Evolutionary conservation across 805 yeast species (phyloP).

Genomic region (Wickerhamomyces hampshirensis): DNA sequence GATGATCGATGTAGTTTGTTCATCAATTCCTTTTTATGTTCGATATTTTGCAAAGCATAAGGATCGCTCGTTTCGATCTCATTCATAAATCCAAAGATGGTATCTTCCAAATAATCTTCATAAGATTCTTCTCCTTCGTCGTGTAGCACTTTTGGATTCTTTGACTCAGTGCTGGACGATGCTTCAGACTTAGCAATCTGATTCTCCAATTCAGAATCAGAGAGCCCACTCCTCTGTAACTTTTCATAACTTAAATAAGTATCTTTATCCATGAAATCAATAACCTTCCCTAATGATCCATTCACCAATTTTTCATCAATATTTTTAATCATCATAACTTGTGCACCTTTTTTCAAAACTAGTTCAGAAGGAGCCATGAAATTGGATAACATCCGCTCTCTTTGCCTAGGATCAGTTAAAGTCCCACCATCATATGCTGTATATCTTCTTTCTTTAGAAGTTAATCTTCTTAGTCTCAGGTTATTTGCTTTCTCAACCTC

Average conservation of each 20-base stretch:
- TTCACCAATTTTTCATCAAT: slow-evolving; percentile 68
- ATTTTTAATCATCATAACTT: slow-evolving; percentile 79
- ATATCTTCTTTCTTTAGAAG: slow-evolving; percentile 40
- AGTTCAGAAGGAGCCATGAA: slow-evolving; percentile 59
- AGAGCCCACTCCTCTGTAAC: slow-evolving; percentile 19
- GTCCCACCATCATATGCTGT: slow-evolving; percentile 54
- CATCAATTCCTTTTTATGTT: slow-evolving; percentile 44
- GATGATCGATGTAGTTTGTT: slow-evolving; percentile 40
- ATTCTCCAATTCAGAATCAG: slow-evolving; percentile 21
- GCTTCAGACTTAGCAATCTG: slow-evolving; percentile 17
- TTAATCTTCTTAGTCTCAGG: slow-evolving; percentile 40
- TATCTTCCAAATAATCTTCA: slow-evolving; percentile 33
- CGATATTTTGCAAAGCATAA: slow-evolving; percentile 29
- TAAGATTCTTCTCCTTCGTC: not conserved
- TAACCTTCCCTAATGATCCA: slow-evolving; percentile 70
- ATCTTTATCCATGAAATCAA: slow-evolving; percentile 50
- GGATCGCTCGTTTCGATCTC: slow-evolving; percentile 22
- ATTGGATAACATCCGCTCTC: slow-evolving; percentile 44
- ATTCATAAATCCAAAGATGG: slow-evolving; percentile 45
- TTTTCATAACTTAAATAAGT: slow-evolving; percentile 39
- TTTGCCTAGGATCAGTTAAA: slow-evolving; percentile 34
- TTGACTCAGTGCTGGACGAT: slow-evolving; percentile 4
- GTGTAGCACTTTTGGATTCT: slow-evolving; percentile 5
- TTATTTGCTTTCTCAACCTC: slow-evolving; percentile 70
- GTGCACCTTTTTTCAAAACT: slow-evolving; percentile 63